Conservation (phyloP, 2,329 filamentous ascomycete species). For the Botrytis sinoallii region DNA sequence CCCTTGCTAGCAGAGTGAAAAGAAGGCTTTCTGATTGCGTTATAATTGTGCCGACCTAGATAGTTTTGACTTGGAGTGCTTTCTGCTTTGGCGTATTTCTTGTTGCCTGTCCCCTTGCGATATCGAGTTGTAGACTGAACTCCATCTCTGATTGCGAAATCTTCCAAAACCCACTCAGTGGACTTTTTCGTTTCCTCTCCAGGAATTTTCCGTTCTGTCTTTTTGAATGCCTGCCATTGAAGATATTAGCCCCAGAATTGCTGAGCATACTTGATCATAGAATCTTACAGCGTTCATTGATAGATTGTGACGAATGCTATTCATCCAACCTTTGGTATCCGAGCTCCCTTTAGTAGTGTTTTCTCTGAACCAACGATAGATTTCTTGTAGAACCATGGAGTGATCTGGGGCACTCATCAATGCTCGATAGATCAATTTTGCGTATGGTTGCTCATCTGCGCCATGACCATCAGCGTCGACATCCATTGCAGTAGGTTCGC, state of each 20-base stretch:
- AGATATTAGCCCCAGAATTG: conserved; percentile 23
- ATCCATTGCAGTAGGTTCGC: conserved; percentile 33
- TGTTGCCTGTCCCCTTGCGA: conserved; percentile 51
- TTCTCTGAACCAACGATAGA: conserved; percentile 85
- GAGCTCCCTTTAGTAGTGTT: conserved; percentile 72
- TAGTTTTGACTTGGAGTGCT: neutral
- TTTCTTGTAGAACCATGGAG: conserved; percentile 76
- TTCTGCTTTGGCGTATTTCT: conserved; percentile 36
- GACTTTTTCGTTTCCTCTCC: conserved; percentile 60
- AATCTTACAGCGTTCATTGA: conserved; percentile 86
- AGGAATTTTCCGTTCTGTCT: conserved; percentile 43
- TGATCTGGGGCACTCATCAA: conserved; percentile 64
- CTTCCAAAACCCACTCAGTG: conserved; percentile 73
- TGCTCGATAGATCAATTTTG: conserved; percentile 74
- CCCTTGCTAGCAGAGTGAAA: conserved; percentile 21
- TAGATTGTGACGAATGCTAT: conserved; percentile 91
- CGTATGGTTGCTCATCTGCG: conserved; percentile 64
- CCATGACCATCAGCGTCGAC: conserved; percentile 34
- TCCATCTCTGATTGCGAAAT: conserved; percentile 64
- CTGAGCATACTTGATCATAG: conserved; percentile 35
- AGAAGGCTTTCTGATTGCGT: conserved; percentile 10
- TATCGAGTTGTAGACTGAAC: conserved; percentile 85
- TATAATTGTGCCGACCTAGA: neutral
- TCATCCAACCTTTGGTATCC: conserved; percentile 78
- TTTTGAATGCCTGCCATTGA: conserved; percentile 51